Evolutionary conservation across 306 rosid genomes (phyloP), one percentile per base, ranked within the genome.

Genomic region (Prunus mira): DNA sequence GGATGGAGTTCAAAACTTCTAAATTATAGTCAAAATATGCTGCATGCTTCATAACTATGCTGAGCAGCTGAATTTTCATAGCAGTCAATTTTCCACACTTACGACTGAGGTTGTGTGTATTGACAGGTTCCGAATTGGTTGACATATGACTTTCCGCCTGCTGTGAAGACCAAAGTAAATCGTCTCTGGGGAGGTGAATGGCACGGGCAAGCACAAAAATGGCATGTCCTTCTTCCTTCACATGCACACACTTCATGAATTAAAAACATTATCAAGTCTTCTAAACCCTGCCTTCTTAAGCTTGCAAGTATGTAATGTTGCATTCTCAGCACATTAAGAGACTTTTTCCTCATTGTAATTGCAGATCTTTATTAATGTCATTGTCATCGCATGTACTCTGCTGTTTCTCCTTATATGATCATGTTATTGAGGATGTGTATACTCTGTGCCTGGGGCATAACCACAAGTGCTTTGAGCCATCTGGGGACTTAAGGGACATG

Each of bases 171-270:
- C 63, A 95, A 92, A 89, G 98, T 95, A 45, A 92, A 89, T 81
- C 97, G 97, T 20, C 92, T 95, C 3, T 95, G 98, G 98, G 93
- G 98, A 73, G 98, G 98, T 34, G 91, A 95, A 91, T 95, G 97
- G 97, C 97, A 95, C 43, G 98, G 98, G 61, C 98, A 95, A 78
- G 97, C 98, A 14, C 98, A 95, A 76, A 95, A 95, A 71, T 95
- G 98, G 98, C 91, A 77, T 2, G 84, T 67, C 47, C 61, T 79
- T 70, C 52, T 73, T 72, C 67, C 74, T 81, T 49, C 45, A 22
- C 17, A 27, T 22, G 27, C 57, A 50, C 50, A n/a, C 41, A 51
- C 61, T 28, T 45, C 52, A 60, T 27, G 55, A 43, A n/a, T 3
- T 5, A 15, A 56, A 24, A 49, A 58, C 3, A 46, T 1, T 4